Percentiles rank a stretch among this genome's conserved stretches.
Conservation (phyloP, 192 early-diverging fungal species). For the Cladochytrium replicatum region DNA sequence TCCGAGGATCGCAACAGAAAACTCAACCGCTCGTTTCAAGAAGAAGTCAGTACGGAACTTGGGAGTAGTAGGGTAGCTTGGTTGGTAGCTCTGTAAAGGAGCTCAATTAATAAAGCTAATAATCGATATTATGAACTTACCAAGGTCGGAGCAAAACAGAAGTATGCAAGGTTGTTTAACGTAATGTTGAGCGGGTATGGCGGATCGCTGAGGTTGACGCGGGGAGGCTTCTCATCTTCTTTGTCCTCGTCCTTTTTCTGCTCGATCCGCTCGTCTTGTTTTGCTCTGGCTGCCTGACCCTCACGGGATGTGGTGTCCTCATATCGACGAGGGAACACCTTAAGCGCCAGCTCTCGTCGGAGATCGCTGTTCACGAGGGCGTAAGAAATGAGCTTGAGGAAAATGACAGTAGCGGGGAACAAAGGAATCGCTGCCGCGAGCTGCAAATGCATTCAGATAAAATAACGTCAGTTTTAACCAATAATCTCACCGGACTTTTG, state of each 20-base stretch:
- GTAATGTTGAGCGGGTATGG: slow-evolving; percentile 67
- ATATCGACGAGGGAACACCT: not conserved
- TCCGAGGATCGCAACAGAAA: slow-evolving; percentile 48
- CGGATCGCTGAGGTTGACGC: not conserved
- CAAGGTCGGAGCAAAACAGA: slow-evolving; percentile 71
- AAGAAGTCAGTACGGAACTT: slow-evolving; percentile 62
- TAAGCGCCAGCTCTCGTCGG: slow-evolving; percentile 22
- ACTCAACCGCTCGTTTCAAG: slow-evolving; percentile 68
- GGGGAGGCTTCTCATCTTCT: not conserved
- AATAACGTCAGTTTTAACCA: not conserved
- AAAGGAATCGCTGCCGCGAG: slow-evolving; percentile 7
- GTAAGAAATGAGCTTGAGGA: slow-evolving; percentile 75
- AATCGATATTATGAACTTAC: slow-evolving; percentile 2
- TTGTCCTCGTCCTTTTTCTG: not conserved
- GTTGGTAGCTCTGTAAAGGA: slow-evolving; percentile 62
- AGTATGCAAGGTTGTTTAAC: slow-evolving; percentile 55
- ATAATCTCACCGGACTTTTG: slow-evolving; percentile 11
- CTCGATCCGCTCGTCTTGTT: not conserved
- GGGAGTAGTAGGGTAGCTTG: slow-evolving; percentile 62
- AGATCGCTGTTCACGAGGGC: slow-evolving; percentile 68
- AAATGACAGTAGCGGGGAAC: slow-evolving; percentile 50
- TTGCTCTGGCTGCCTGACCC: not conserved
- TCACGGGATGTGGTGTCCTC: not conserved
- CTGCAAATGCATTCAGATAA: not conserved
- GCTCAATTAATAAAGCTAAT: not conserved